These are phyloP conservation scores for Saccharomycopsis fodiens DNA, from an alignment of 805 yeast genomes.

Conservation along the genomic window DNA sequence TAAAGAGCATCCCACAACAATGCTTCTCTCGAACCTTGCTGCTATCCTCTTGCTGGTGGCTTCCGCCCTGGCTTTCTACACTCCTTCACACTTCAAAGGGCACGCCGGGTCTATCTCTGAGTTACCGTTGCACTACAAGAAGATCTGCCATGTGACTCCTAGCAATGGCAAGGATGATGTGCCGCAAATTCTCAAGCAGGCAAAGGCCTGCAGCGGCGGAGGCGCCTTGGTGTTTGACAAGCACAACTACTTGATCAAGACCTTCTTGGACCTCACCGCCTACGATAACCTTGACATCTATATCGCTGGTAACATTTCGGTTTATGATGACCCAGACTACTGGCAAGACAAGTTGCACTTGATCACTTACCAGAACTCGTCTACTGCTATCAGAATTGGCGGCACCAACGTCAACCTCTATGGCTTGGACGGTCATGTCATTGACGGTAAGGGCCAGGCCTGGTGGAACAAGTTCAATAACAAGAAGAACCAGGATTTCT, in stretches of 20 bases:
- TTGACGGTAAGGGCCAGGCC: constrained; percentile 15
- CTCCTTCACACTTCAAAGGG: background rate
- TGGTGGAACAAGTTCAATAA: constrained; percentile 15
- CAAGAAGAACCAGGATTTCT: constrained; percentile 9
- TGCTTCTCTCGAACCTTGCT: background rate
- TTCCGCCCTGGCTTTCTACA: background rate
- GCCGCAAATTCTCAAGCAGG: constrained; percentile 10
- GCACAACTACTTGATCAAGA: constrained; percentile 5
- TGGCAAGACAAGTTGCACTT: constrained; percentile 14
- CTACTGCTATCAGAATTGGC: constrained; percentile 16
- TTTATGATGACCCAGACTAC: constrained; percentile 13
- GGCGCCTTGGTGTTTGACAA: constrained; percentile 14
- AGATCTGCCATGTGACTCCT: constrained; percentile 9
- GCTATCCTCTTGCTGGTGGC: background rate
- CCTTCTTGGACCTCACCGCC: constrained; percentile 11
- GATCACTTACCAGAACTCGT: constrained; percentile 12
- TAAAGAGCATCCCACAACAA: background rate
- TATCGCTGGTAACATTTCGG: constrained; percentile 11
- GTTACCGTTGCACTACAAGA: constrained; percentile 6
- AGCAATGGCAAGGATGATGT: constrained; percentile 1
- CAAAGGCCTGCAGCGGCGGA: constrained; percentile 10
- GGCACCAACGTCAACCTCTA: constrained; percentile 13
- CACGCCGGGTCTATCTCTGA: background rate
- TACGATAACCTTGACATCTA: constrained; percentile 15
- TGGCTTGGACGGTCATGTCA: constrained; percentile 11